Evolutionary conservation across 495 filamentous ascomycete species (phyloP).

Genomic region (Neurospora hispaniola): DNA sequence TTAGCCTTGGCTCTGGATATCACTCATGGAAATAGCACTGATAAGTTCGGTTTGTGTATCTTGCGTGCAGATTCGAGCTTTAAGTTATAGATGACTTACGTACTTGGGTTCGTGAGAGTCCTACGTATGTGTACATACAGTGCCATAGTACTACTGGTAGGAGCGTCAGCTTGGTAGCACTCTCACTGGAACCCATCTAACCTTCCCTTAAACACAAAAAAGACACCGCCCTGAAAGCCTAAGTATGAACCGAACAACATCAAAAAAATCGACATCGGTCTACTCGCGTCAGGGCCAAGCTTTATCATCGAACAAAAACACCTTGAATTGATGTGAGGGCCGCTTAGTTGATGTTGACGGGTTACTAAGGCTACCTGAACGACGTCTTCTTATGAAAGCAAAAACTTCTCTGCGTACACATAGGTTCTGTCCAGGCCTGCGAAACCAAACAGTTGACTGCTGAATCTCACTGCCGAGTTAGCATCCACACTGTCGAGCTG

Average conservation of each 20-base stretch:
- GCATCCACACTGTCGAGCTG: not conserved
- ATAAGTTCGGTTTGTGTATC: not conserved
- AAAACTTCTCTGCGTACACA: not conserved
- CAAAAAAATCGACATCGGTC: not conserved
- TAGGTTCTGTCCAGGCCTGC: not conserved
- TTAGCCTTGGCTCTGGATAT: not conserved
- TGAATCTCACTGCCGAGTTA: not conserved
- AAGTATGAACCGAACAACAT: not conserved
- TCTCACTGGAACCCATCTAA: not conserved
- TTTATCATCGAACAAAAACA: not conserved
- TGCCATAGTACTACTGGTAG: too few relatives aligned
- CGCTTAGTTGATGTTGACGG: not conserved
- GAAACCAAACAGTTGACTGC: not conserved
- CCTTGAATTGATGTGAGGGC: not conserved
- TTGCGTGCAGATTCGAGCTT: not conserved
- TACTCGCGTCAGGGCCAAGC: not conserved
- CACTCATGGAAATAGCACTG: not conserved
- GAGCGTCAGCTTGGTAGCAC: too few relatives aligned
- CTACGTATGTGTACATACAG: too few relatives aligned
- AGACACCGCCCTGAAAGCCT: not conserved
- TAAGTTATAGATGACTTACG: not conserved
- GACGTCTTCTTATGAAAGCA: not conserved
- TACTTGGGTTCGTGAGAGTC: not conserved
- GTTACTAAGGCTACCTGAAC: not conserved
- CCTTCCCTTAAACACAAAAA: not conserved